A percentile compares a stretch with the other conserved stretches of the same genome.
phyloP scores from a whole-genome alignment of 768 basidiomycete genomes.

The Amanita phalloides region DNA sequence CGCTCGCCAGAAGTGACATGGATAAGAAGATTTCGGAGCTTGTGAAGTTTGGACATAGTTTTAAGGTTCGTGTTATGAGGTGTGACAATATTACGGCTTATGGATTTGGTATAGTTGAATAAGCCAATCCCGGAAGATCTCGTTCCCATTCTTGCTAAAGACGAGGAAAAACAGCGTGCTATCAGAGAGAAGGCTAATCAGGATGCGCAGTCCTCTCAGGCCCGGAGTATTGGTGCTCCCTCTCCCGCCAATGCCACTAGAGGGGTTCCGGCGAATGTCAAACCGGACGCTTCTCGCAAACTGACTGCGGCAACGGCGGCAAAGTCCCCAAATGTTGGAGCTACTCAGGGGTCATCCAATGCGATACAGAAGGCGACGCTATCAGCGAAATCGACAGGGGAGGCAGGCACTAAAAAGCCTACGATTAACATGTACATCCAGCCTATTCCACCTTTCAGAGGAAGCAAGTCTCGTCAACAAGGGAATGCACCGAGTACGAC shows the following conservation, averaged over 20 bases:
- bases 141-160: slow-evolving; percentile 86
- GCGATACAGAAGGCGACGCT: slow-evolving; percentile 16
- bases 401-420: slow-evolving; percentile 32
- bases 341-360: slow-evolving; percentile 12
- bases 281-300: slow-evolving; percentile 20
- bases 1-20: slow-evolving; percentile 84
- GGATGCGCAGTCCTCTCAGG: slow-evolving; percentile 56
- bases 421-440: slow-evolving; percentile 72
- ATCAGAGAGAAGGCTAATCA: slow-evolving; percentile 70
- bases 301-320: slow-evolving; percentile 11
- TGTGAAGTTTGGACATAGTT: slow-evolving; percentile 84
- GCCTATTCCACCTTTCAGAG: slow-evolving; percentile 85
- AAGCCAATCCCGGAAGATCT: slow-evolving; percentile 94
- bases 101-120: slow-evolving; percentile 51
- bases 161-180: slow-evolving; percentile 78
- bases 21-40: slow-evolving; percentile 91
- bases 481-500: slow-evolving; percentile 13
- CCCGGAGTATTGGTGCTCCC: slow-evolving; percentile 60
- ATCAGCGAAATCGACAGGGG: slow-evolving; percentile 19
- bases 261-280: slow-evolving; percentile 26
- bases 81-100: not conserved
- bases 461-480: slow-evolving; percentile 29
- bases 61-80: slow-evolving; percentile 60
- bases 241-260: slow-evolving; percentile 41
- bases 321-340: slow-evolving; percentile 12